Evolutionary conservation across 129 eudicot species (phyloP), one percentile per base, ranked within the genome.

Genomic region (Glebionis coronaria): DNA sequence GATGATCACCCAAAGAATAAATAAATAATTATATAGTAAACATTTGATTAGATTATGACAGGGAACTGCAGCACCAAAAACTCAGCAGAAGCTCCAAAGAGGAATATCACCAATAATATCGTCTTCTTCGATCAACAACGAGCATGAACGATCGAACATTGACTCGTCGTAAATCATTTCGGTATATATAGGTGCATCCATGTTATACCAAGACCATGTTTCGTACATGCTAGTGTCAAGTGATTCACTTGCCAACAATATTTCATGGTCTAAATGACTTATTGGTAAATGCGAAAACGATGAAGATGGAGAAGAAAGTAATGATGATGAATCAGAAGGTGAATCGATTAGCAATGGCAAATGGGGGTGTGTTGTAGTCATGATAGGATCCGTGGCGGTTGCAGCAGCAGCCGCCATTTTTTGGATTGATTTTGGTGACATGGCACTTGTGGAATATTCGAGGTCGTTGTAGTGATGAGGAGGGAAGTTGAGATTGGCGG

Each of bases 351-450:
- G 45, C 50, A 40, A 16, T 3, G 69, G 20, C 19, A 70, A 40
- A 5, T 9, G n/a, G 4, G 53, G 1, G 6, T 38, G 28, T 11
- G 57, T 13, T 13, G 63, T 65, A 42, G 4, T 61, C n/a, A 23
- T 31, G 29, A 44, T 19, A 46, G 75, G 45, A 18, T 61, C 38
- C 9, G 56, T n/a, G 31, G 47, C 47, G 14, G 80, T 59, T 51
- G 98, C 91, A 0, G 96, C 96, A 0, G 74, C 82, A 9, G 98
- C 98, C 0, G 98, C 96, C 16, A 84, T 72, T 57, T 78, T 79
- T 65, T 92, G 98, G 61, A 92, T 92, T 67, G 96, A 83, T 70
- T 92, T 92, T 5, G 98, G 95, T 31, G 98, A 92, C 86, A 88
- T 64, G 23, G 76, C 2, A 10, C 12, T 42, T 44, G 72, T 46